A percentile compares a stretch with the other conserved stretches of the same genome.
phyloP scores from a whole-genome alignment of 208 protist species.

The Trypanosoma conorhini region DNA sequence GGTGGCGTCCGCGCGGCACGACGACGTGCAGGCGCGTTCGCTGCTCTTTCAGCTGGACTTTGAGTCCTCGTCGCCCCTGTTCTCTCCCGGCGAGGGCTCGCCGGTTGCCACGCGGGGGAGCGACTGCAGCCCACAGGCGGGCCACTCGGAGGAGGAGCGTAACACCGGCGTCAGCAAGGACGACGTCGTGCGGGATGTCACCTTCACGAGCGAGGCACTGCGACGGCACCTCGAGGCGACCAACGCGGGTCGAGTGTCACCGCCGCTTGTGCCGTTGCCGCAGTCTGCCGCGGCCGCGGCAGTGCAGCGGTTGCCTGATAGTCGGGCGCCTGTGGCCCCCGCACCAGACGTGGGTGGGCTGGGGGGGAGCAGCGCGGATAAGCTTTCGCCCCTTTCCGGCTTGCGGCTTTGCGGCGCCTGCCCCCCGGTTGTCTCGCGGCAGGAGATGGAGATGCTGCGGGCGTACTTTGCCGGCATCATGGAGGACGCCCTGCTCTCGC shows the following conservation, averaged over 20 bases:
- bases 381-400: neutral
- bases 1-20: conserved; percentile 23
- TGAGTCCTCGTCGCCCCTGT: conserved; percentile 28
- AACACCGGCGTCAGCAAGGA: conserved; percentile 1
- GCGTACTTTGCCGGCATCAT: conserved; percentile 70
- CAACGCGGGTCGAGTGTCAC: neutral
- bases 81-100: conserved; percentile 6
- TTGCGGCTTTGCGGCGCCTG: neutral
- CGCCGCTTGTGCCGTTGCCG: neutral
- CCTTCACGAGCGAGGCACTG: conserved; percentile 4
- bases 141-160: neutral
- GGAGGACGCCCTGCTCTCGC: conserved; percentile 68
- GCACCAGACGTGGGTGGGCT: neutral
- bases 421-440: conserved; percentile 22
- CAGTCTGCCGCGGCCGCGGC: neutral
- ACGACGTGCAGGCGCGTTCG: conserved; percentile 37
- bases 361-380: neutral
- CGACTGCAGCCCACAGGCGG: neutral
- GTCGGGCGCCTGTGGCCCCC: neutral
- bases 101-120: conserved; percentile 1
- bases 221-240: conserved; percentile 14
- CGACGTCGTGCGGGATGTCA: neutral
- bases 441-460: conserved; percentile 71
- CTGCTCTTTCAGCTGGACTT: conserved; percentile 57
- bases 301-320: neutral